Base-by-base conservation (phyloP, 306 rosid genomes). In the Quercus glauca region DNA sequence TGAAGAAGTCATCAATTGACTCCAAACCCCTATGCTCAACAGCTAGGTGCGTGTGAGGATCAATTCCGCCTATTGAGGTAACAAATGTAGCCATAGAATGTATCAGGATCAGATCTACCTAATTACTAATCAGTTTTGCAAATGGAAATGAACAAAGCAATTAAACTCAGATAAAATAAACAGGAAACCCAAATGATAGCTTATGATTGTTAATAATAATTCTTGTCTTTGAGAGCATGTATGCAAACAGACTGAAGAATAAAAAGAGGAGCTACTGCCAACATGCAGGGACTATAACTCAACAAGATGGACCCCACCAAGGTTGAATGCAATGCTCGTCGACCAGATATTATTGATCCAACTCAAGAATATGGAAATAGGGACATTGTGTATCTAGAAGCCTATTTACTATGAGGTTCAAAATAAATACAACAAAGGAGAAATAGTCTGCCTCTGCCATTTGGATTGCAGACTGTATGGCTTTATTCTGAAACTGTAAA, bases 41-140 rank as follows among this genome's bases (percentile, higher is more conserved):
- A 51, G 83, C 90, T 43, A 94, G 85, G 87, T 94, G 99, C 49
- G 97, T 90, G 81, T 94, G 99, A 73, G 99, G 99, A 86, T 94
- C 97, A 86, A 94, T 92, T 84, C 99, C 99, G 69, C 98, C 98
- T 94, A 89, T 78, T 76, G 76, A 67, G 79, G 29, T 78, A 80
- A 68, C 59, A 89, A 77, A 71, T 75, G 63, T 35, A 58, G 51
- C 25, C 26, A 6, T 60, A 71, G 68, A 56, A 55, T 64, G 70
- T 60, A 12, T 76, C 25, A 84, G 69, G 53, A 55, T 53, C 33
- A 73, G 79, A 18, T 69, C 14, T 29, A 21, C 23, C 71, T 60
- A 53, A 64, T 35, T 31, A 73, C 23, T 33, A 57, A 68, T 51
- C 29, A 1, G 45, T n/a, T 6, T 28, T 58, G 55, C 5, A 57